phyloP scores from a whole-genome alignment of 495 filamentous ascomycete genomes.

The Aspergillus steynii region DNA sequence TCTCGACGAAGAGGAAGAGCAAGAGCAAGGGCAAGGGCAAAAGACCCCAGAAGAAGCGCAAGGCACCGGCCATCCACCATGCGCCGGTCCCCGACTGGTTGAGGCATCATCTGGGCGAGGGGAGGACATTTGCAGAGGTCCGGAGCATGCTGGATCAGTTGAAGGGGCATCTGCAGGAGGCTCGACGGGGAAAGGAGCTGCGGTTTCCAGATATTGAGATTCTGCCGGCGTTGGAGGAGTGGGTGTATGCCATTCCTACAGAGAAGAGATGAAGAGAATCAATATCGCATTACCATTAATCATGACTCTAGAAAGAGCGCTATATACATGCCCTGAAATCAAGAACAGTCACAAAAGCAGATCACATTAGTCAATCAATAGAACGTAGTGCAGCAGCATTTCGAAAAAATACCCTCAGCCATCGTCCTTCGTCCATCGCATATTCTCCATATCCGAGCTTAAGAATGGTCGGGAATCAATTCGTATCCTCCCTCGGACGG shows the following conservation, averaged over 20 bases:
- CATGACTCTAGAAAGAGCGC: constrained; percentile 3
- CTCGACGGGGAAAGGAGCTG: constrained; percentile 12
- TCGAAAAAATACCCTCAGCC: background rate
- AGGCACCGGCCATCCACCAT: constrained; percentile 23
- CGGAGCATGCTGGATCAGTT: constrained; percentile 21
- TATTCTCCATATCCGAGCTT: background rate
- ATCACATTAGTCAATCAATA: too few species aligned
- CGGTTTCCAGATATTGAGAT: constrained; percentile 69
- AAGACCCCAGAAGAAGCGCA: constrained; percentile 4
- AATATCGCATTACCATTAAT: constrained; percentile 9
- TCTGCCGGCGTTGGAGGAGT: constrained; percentile 52
- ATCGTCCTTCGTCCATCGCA: background rate
- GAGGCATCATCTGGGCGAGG: constrained; percentile 20
- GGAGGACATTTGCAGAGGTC: constrained; percentile 35
- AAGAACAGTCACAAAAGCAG: background rate
- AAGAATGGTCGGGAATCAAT: constrained; percentile 55
- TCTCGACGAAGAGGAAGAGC: constrained; percentile 5
- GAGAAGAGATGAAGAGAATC: too few species aligned
- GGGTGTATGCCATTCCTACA: constrained; percentile 13
- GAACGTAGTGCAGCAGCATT: too few species aligned
- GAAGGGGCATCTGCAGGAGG: constrained; percentile 14
- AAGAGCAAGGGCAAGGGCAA: constrained; percentile 5
- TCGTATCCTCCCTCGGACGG: constrained; percentile 87
- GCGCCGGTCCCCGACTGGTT: constrained; percentile 41
- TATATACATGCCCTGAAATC: constrained; percentile 11